A percentile compares a stretch with the other conserved stretches of the same genome.
phyloP scores from a whole-genome alignment of 768 basidiomycete genomes.

The Boletus reticulatus region DNA sequence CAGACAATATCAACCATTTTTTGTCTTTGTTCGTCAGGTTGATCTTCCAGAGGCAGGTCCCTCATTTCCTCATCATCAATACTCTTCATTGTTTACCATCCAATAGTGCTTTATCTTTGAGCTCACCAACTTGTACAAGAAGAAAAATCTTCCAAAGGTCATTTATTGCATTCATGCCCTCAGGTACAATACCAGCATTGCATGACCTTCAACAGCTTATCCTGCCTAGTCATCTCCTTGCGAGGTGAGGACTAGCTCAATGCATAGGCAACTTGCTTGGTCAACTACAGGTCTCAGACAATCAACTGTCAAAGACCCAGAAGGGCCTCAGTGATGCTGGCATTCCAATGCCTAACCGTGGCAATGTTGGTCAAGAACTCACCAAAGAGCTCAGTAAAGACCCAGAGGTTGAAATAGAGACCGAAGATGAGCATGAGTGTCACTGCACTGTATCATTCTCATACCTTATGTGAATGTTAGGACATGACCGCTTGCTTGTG shows the following conservation, averaged over 20 bases:
- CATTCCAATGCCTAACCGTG: constrained; percentile 91
- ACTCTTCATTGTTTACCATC: background rate
- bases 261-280: constrained; percentile 96
- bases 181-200: constrained; percentile 46
- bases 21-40: constrained; percentile 84
- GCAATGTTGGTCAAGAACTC: constrained; percentile 78
- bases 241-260: constrained; percentile 84
- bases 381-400: constrained; percentile 91
- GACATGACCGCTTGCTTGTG: constrained; percentile 75
- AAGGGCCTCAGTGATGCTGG: constrained; percentile 89
- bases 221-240: constrained; percentile 78
- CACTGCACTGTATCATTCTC: constrained; percentile 5
- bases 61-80: background rate
- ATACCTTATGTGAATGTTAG: constrained; percentile 37
- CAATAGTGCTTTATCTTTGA: constrained; percentile 95
- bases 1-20: constrained; percentile 97
- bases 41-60: constrained; percentile 83
- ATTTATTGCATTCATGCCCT: constrained; percentile 98
- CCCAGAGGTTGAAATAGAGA: constrained; percentile 59
- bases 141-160: constrained; percentile 98
- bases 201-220: constrained; percentile 8
- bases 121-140: constrained; percentile 95
- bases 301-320: constrained; percentile 88
- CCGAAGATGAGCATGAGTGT: constrained; percentile 78
- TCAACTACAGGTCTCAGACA: constrained; percentile 91